Base-by-base conservation (phyloP, 2,329 filamentous ascomycete species). In the Beauveria brongniartii region DNA sequence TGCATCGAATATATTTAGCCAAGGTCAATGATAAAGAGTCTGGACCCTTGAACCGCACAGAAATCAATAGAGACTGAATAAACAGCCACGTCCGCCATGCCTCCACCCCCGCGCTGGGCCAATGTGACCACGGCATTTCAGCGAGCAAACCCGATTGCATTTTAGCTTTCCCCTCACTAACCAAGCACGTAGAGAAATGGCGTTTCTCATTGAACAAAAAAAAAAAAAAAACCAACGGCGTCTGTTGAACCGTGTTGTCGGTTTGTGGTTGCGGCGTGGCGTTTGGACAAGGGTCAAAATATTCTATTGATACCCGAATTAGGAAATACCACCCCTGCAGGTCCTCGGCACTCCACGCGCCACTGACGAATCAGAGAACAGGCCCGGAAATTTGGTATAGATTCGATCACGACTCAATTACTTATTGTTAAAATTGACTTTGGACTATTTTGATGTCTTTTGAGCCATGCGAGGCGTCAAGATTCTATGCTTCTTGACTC, bases 221-320 rank as follows among this genome's bases (percentile, higher is more conserved):
- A 30, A 34, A 5, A 34, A 34, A 37, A 16, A 37, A 52, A 24
- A 22, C 10, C 18, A 12, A 20, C 26, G 28, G 43, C 44, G 26
- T 24, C 8, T 41, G 18, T 43, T 22, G 26, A 26, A 40, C 24
- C 10, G 22, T 44, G 16, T 37, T 16, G 24, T 37, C 34, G 37
- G 18, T n/a, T 26, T 26, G 41, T 37, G 22, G 10, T 41, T 7
- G 40, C 12, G 10, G 34, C 40, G 26, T 28, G 46, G 59, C 28
- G 44, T 46, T 22, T 58, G 24, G 60, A 34, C 41, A 8, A 56
- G 37, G 37, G 43, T 20, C 30, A 48, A 48, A 55, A 34, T 30
- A 30, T 47, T 52, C 60, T 62, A 62, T 62, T 62, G 60, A 62
- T 37, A 55, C 60, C 60, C 60, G 20, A 43, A 62, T 62, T 57